These are phyloP conservation scores for Grosmannia serpens DNA, from an alignment of 2,329 filamentous ascomycete genomes.

Conservation along the genomic window DNA sequence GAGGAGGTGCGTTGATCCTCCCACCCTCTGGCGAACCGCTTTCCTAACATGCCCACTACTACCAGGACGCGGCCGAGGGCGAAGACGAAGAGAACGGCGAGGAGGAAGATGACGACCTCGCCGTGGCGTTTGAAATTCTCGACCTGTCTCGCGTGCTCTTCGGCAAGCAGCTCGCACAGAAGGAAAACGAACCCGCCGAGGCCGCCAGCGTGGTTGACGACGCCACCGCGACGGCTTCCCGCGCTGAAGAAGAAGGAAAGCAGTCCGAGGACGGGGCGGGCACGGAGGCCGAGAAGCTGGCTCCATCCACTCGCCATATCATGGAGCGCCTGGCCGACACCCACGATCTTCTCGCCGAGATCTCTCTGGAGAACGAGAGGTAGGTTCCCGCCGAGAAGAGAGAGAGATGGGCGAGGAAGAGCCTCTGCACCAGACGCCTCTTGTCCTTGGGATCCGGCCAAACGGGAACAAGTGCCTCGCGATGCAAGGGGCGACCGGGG, in stretches of 20 bases:
- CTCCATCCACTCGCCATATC: constrained; percentile 41
- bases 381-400: constrained; percentile 20
- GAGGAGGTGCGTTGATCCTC: constrained; percentile 38
- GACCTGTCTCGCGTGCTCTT: constrained; percentile 64
- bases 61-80: constrained; percentile 1
- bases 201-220: background rate
- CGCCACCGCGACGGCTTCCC: constrained; percentile 19
- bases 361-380: constrained; percentile 92
- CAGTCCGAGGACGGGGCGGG: constrained; percentile 23
- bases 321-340: constrained; percentile 87
- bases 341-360: constrained; percentile 87
- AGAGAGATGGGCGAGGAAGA: background rate
- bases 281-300: constrained; percentile 6
- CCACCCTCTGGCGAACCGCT: background rate
- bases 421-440: background rate
- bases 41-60: background rate
- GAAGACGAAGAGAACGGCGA: constrained; percentile 31
- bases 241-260: constrained; percentile 22
- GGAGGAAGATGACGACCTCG: constrained; percentile 61
- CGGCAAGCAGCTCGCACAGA: constrained; percentile 38
- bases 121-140: constrained; percentile 72
- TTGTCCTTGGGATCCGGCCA: background rate
- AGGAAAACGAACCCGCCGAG: constrained; percentile 24
- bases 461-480: background rate
- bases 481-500: background rate